Conservation (phyloP, 768 basidiomycete genomes). For the Candolleomyces eurysporus region DNA sequence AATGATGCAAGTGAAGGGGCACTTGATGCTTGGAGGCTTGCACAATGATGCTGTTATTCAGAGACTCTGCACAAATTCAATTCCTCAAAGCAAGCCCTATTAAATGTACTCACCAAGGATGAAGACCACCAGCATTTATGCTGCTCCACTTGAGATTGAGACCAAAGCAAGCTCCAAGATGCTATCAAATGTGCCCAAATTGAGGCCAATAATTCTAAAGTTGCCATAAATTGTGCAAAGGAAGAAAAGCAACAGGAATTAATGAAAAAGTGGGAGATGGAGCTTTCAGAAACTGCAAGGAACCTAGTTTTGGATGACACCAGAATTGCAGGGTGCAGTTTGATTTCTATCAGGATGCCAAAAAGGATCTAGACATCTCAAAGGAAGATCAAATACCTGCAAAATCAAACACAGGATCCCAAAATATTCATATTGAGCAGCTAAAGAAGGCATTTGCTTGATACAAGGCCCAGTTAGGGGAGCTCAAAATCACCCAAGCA, state of each 20-base stretch:
- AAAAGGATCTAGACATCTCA: no score
- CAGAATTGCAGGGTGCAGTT: not conserved
- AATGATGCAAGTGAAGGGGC: conserved; percentile 29
- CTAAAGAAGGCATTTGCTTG: no score
- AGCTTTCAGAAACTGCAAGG: conserved; percentile 1
- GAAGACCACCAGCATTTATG: conserved; percentile 9
- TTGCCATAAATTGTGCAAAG: conserved; percentile 8
- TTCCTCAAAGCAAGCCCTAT: not conserved
- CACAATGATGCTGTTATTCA: not conserved
- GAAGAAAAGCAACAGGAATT: conserved; percentile 1
- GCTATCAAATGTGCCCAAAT: conserved; percentile 9
- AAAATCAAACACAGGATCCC: no score
- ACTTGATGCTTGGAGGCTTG: conserved; percentile 15
- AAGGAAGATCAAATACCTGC: no score
- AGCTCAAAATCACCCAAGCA: no score
- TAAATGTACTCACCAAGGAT: not conserved
- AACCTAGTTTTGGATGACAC: conserved; percentile 6
- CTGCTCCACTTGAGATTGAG: conserved; percentile 2
- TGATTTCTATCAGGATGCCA: no score
- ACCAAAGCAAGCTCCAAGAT: conserved; percentile 1
- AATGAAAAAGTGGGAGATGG: not conserved
- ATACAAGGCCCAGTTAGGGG: no score
- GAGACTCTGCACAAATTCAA: conserved; percentile 18
- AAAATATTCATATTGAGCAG: no score
- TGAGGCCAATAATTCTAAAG: conserved; percentile 8